A percentile compares a stretch with the other conserved stretches of the same genome.
Evolutionary conservation across 345 rosid species (phyloP).

Genomic region (Eucalyptus marginata): DNA sequence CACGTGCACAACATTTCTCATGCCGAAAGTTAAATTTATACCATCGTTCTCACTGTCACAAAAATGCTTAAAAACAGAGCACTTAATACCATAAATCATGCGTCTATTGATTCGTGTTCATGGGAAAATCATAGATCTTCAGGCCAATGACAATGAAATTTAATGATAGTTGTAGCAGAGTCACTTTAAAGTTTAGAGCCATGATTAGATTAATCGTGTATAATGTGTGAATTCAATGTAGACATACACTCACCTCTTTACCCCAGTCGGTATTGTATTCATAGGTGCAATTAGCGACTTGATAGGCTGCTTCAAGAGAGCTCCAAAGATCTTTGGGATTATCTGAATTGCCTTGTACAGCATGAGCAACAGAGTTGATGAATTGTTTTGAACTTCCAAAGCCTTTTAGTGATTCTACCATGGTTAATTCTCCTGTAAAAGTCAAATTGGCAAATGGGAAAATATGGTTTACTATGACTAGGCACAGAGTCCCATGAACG

Average conservation of each 20-base stretch:
- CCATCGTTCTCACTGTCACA: not conserved
- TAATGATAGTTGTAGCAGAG: not conserved
- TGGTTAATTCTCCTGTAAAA: slow-evolving; percentile 3
- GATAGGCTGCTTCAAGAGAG: slow-evolving; percentile 16
- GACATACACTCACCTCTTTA: slow-evolving; percentile 10
- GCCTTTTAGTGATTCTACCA: not conserved
- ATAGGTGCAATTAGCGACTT: slow-evolving; percentile 26
- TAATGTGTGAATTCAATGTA: not conserved
- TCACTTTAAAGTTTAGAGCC: not conserved
- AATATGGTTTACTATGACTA: not conserved
- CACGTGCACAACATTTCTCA: not conserved
- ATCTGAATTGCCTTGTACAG: slow-evolving; percentile 24
- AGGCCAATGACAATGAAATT: not conserved
- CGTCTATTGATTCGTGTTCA: not conserved
- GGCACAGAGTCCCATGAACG: not conserved
- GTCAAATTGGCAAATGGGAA: not conserved
- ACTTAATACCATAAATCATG: not conserved
- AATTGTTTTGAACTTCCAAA: slow-evolving; percentile 45
- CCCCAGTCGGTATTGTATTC: slow-evolving; percentile 52
- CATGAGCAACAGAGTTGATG: slow-evolving; percentile 7
- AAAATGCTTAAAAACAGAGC: not conserved
- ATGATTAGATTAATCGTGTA: not conserved
- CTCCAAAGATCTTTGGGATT: not conserved
- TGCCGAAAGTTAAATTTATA: not conserved
- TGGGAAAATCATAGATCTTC: not conserved